A percentile compares a stretch with the other conserved stretches of the same genome.
Evolutionary conservation across 2,329 filamentous ascomycete genomes (phyloP).

Genomic region (Ophiostoma fasciatum): DNA sequence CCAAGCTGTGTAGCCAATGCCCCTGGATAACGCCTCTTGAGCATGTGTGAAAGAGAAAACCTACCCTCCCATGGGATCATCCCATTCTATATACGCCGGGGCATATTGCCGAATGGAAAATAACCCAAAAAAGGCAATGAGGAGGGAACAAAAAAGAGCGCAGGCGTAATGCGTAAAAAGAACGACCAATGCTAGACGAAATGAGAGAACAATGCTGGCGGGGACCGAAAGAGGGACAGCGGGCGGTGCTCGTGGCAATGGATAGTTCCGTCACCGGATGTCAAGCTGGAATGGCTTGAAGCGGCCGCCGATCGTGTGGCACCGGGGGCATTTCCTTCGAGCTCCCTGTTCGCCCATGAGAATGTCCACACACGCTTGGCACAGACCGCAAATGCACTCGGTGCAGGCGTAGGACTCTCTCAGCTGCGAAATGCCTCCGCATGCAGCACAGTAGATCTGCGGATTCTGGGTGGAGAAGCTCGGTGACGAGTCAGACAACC

Average conservation of each 20-base stretch:
- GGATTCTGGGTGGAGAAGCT: slow-evolving; percentile 60
- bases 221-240: not conserved
- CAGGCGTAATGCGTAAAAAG: not conserved
- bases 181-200: not conserved
- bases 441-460: slow-evolving; percentile 87
- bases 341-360: slow-evolving; percentile 64
- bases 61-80: slow-evolving; percentile 1
- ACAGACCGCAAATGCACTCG: slow-evolving; percentile 89
- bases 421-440: slow-evolving; percentile 60
- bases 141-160: no score
- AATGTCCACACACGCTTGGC: slow-evolving; percentile 72
- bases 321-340: slow-evolving; percentile 62
- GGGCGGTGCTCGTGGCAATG: not conserved
- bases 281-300: slow-evolving; percentile 81
- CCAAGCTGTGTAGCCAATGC: not conserved
- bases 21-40: slow-evolving; percentile 3
- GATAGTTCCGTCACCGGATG: slow-evolving; percentile 47
- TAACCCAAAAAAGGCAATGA: no score
- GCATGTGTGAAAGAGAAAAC: slow-evolving; percentile 1
- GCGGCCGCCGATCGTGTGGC: slow-evolving; percentile 61
- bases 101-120: no score
- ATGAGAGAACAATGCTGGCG: not conserved
- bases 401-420: slow-evolving; percentile 86
- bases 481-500: slow-evolving; percentile 55
- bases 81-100: slow-evolving; percentile 1